Evolutionary conservation across 805 yeast genomes (phyloP).

Genomic region (Hanseniaspora valbyensis): DNA sequence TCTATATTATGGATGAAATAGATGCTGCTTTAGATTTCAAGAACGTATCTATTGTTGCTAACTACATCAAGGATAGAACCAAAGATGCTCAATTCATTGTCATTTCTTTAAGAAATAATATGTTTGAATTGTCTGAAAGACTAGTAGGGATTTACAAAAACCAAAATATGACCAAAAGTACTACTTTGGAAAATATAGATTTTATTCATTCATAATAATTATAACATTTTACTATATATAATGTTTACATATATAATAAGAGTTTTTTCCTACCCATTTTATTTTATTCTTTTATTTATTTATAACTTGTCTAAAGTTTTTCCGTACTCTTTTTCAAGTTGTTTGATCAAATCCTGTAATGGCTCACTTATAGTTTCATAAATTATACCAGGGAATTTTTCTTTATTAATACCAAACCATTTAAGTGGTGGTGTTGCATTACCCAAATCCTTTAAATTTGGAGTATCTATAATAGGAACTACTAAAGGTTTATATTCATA

Average conservation of each 20-base stretch:
- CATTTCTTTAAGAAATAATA: conserved; percentile 86
- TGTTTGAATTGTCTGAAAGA: conserved; percentile 94
- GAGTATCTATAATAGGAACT: conserved; percentile 77
- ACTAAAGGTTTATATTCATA: conserved; percentile 53
- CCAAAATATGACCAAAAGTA: conserved; percentile 78
- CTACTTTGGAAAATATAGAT: conserved; percentile 61
- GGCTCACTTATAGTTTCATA: conserved; percentile 69
- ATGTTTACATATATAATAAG: neutral
- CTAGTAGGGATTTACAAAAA: conserved; percentile 92
- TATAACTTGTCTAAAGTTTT: conserved; percentile 33
- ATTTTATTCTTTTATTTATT: no score
- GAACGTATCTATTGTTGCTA: conserved; percentile 94
- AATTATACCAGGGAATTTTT: conserved; percentile 72
- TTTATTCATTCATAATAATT: conserved; percentile 21
- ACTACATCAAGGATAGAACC: conserved; percentile 89
- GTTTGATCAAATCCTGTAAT: conserved; percentile 60
- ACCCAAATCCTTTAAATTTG: conserved; percentile 81
- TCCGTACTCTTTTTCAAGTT: conserved; percentile 43
- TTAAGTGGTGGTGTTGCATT: conserved; percentile 97
- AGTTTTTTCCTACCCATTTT: no score
- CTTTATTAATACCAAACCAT: conserved; percentile 92
- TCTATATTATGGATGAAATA: conserved; percentile 97
- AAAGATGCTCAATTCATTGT: conserved; percentile 94
- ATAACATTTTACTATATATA: neutral
- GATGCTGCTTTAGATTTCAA: conserved; percentile 97